Evolutionary conservation across 805 yeast genomes (phyloP), one percentile per base, ranked within the genome.

Genomic region (Metschnikowia continentalis): DNA sequence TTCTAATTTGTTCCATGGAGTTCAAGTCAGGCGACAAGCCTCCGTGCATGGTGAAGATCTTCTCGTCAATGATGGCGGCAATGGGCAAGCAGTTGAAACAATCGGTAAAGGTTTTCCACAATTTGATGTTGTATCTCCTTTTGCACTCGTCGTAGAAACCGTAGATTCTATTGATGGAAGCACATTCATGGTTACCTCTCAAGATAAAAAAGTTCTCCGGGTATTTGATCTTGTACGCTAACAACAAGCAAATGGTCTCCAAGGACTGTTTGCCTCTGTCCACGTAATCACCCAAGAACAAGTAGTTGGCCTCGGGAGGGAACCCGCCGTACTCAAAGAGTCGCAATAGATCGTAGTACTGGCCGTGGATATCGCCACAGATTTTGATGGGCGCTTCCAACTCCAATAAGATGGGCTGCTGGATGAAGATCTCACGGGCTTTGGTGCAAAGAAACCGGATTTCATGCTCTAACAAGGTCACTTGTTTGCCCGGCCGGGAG

Each of bases 311-410:
- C 70, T 94, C 98, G 11, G 99, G 99, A 1, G 99, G 99, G 79
- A 94, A 92, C 2, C 98, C 99, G 63, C 99, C 98, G 67, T 92
- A 92, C 76, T 94, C 98, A 65, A 92, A 92, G 62, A 92, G 81
- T 72, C 99, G 86, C 68, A 92, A 80, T 63, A 92, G 81, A 72
- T 92, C 99, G 68, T 92, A 92, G 73, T 94, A 92, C 74, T 92
- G 99, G 51, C 99, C 99, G 71, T 92, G 99, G 65, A 92, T 94
- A 71, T 92, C 99, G 71, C 99, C 99, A 75, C 97, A 90, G 53
- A 87, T 87, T 71, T 90, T 65, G 64, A 92, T 92, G 51, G 99
- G 99, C 19, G 99, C 98, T 72, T 94, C 98, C 61, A 92, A 80
- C 70, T 92, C 99, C 63, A 92, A 77, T 60, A 92, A 76, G 61